A percentile compares a stretch with the other conserved stretches of the same genome.
phyloP scores from a whole-genome alignment of 371 early-diverging fungal species.

The Gilbertella persicaria region DNA sequence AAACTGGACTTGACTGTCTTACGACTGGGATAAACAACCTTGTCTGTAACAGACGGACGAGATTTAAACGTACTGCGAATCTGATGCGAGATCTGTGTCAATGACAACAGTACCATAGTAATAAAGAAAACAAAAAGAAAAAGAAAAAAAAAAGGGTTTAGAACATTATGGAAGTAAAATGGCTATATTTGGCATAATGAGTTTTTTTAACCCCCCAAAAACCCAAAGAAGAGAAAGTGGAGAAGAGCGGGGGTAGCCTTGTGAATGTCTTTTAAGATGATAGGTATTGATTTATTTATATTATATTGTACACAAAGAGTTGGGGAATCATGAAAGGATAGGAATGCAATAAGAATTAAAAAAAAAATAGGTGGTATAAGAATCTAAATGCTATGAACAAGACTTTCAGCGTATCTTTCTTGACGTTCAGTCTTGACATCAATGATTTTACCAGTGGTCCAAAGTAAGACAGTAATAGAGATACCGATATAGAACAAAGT shows the following conservation, averaged over 20 bases:
- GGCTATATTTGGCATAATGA: too few species aligned
- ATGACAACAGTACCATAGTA: slow-evolving; percentile 8
- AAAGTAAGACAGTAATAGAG: slow-evolving; percentile 20
- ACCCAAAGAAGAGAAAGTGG: too few species aligned
- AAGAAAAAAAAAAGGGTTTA: background rate
- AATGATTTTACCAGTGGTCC: slow-evolving; percentile 26
- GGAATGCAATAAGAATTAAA: background rate
- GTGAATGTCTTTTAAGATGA: too few species aligned
- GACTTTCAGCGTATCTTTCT: slow-evolving; percentile 28
- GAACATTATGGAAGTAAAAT: too few species aligned
- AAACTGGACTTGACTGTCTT: slow-evolving; percentile 1
- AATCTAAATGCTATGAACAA: slow-evolving; percentile 16
- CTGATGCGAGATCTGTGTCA: slow-evolving; percentile 9
- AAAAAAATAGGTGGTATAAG: too few species aligned
- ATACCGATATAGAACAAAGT: slow-evolving; percentile 28
- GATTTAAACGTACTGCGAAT: background rate
- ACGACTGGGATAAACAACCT: slow-evolving; percentile 15
- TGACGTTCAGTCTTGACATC: slow-evolving; percentile 25
- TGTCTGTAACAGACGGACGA: background rate
- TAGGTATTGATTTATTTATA: too few species aligned
- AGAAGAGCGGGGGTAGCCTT: too few species aligned
- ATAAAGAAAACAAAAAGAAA: background rate
- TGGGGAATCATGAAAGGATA: too few species aligned
- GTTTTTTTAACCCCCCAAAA: too few species aligned
- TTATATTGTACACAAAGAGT: too few species aligned